A percentile compares a stretch with the other conserved stretches of the same genome.
These are phyloP conservation scores for Ricinus communis DNA, from an alignment of 345 rosid genomes.

Conservation along the genomic window DNA sequence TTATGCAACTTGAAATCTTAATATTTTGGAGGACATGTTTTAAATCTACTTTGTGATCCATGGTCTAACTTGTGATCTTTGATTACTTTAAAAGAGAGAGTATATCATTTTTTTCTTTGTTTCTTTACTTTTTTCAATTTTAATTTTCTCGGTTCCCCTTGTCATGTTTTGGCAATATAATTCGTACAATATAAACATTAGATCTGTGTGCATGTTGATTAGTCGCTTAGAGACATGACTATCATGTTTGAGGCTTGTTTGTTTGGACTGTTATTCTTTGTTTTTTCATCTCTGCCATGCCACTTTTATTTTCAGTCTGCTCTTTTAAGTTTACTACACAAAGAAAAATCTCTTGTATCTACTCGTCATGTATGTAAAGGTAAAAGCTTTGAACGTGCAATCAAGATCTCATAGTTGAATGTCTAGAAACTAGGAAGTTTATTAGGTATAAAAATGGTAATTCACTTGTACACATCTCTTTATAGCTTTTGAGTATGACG, in stretches of 20 bases:
- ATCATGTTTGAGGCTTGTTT: too few species aligned
- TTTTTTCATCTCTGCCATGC: too few species aligned
- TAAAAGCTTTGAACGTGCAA: background rate
- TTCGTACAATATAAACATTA: too few species aligned
- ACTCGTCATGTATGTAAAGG: background rate
- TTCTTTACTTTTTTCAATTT: background rate
- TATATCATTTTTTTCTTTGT: background rate
- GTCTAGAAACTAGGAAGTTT: background rate
- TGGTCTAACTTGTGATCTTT: background rate
- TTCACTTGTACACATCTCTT: background rate
- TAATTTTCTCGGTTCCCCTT: too few species aligned
- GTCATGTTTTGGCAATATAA: too few species aligned
- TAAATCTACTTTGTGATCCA: background rate
- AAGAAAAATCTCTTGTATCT: background rate
- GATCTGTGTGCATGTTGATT: too few species aligned
- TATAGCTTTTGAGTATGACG: too few species aligned
- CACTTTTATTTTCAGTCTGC: background rate
- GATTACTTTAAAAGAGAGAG: background rate
- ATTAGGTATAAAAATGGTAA: background rate
- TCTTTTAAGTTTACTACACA: background rate
- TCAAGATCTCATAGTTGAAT: background rate
- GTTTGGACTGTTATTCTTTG: too few species aligned
- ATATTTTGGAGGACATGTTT: background rate
- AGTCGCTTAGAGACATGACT: too few species aligned
- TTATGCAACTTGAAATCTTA: too few species aligned